A percentile compares a stretch with the other conserved stretches of the same genome.
These are phyloP conservation scores for Ogataea trehalophila DNA, from an alignment of 805 yeast genomes.

Conservation along the genomic window DNA sequence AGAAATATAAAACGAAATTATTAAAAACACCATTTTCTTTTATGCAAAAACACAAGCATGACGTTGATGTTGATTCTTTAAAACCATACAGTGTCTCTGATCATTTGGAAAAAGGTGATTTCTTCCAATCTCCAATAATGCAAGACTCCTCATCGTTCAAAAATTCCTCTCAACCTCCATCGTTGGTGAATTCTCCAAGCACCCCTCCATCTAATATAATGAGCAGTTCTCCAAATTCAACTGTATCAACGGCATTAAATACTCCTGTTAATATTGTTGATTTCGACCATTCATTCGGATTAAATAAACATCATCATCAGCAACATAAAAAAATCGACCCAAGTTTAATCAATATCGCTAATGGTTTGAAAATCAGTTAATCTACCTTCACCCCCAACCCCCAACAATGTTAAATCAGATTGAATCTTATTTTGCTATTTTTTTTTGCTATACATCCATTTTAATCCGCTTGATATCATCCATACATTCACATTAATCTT, in stretches of 20 bases:
- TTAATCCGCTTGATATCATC: not conserved
- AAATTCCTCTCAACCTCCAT: slow-evolving; percentile 1
- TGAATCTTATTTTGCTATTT: no score
- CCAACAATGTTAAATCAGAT: no score
- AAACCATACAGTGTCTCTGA: not conserved
- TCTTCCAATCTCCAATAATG: not conserved
- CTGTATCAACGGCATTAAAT: not conserved
- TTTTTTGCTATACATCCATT: not conserved
- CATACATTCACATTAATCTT: no score
- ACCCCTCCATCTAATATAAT: not conserved
- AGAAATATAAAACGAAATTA: no score
- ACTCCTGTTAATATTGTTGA: slow-evolving; percentile 1
- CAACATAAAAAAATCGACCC: not conserved
- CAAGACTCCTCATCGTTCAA: not conserved
- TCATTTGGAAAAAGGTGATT: slow-evolving; percentile 1
- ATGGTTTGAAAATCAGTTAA: not conserved
- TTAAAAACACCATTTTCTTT: no score
- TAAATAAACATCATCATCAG: not conserved
- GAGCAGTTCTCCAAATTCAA: not conserved
- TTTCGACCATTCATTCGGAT: slow-evolving; percentile 11
- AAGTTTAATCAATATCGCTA: not conserved
- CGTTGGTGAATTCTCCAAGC: slow-evolving; percentile 5
- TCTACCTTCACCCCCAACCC: not conserved
- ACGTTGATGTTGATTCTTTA: no score
- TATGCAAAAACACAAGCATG: no score